Conservation (phyloP, 2,329 filamentous ascomycete species). For the Neobulgaria alba region DNA sequence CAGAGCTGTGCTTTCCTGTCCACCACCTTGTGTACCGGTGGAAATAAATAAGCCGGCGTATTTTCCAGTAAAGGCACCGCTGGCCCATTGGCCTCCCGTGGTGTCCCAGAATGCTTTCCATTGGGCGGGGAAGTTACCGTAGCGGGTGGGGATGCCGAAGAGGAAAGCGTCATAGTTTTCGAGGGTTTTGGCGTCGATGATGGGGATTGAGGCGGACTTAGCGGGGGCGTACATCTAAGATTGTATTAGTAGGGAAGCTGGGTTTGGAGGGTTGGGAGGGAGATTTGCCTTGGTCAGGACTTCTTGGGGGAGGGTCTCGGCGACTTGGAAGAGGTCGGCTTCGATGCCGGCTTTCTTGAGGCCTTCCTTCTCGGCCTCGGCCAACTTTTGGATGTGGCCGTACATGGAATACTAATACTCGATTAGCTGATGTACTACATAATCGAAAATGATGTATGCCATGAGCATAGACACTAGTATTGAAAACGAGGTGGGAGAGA, state of each 20-base stretch:
- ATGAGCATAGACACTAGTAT: too few species aligned
- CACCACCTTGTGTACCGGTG: conserved; percentile 76
- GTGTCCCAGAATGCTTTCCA: conserved; percentile 87
- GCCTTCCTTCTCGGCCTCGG: conserved; percentile 83
- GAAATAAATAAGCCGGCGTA: conserved; percentile 85
- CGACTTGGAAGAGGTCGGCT: conserved; percentile 64
- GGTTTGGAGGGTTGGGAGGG: background rate
- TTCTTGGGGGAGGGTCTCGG: conserved; percentile 79
- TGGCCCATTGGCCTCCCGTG: conserved; percentile 76
- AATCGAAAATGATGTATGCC: background rate
- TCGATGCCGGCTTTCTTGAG: conserved; percentile 79
- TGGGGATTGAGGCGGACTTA: conserved; percentile 56
- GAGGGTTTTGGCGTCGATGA: conserved; percentile 50
- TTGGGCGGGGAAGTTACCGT: conserved; percentile 94
- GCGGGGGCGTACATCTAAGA: conserved; percentile 70
- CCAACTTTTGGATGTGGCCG: conserved; percentile 78
- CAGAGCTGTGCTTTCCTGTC: conserved; percentile 84
- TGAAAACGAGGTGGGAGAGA: too few species aligned
- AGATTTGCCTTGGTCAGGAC: conserved; percentile 58
- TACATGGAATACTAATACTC: conserved; percentile 75
- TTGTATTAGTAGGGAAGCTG: background rate
- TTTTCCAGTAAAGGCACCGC: conserved; percentile 76
- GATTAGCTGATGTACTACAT: conserved; percentile 2
- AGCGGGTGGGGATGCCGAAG: conserved; percentile 90
- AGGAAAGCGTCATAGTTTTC: conserved; percentile 80